phyloP scores from a whole-genome alignment of 2,329 filamentous ascomycete species.

The Apiospora kogelbergensis region DNA sequence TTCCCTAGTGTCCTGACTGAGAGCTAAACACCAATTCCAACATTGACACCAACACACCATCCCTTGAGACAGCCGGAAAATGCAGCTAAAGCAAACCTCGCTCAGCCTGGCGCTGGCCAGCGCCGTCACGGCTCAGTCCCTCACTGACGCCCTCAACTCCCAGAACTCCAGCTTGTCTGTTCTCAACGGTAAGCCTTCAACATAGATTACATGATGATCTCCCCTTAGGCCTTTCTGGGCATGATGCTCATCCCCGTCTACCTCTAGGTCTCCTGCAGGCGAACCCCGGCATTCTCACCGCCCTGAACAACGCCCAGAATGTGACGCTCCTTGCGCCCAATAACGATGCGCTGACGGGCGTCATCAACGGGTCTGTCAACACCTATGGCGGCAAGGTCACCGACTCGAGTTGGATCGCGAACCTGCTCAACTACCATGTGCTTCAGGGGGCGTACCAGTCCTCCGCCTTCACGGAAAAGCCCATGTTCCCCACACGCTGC shows the following conservation, averaged over 20 bases:
- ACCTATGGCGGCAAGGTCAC: slow-evolving; percentile 25
- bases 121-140: slow-evolving; percentile 10
- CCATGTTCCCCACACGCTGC: slow-evolving; percentile 39
- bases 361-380: slow-evolving; percentile 32
- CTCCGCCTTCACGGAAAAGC: slow-evolving; percentile 26
- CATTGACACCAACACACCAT: background rate
- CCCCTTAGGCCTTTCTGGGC: background rate
- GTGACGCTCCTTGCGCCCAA: slow-evolving; percentile 59
- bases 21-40: background rate
- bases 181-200: slow-evolving; percentile 10
- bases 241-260: background rate
- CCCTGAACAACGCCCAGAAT: slow-evolving; percentile 34
- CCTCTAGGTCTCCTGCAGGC: slow-evolving; percentile 19
- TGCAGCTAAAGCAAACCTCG: slow-evolving; percentile 12
- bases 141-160: slow-evolving; percentile 13
- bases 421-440: slow-evolving; percentile 58
- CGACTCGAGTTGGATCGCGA: slow-evolving; percentile 29
- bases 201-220: background rate
- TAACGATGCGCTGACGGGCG: slow-evolving; percentile 46
- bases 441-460: slow-evolving; percentile 49
- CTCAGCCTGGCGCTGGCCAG: slow-evolving; percentile 14
- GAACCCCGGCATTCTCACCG: slow-evolving; percentile 16
- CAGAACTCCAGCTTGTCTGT: slow-evolving; percentile 15
- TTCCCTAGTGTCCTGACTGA: background rate
- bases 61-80: background rate